These are phyloP conservation scores for Neonothopanus nambi DNA, from an alignment of 1,284 basidiomycete species.

Conservation along the genomic window DNA sequence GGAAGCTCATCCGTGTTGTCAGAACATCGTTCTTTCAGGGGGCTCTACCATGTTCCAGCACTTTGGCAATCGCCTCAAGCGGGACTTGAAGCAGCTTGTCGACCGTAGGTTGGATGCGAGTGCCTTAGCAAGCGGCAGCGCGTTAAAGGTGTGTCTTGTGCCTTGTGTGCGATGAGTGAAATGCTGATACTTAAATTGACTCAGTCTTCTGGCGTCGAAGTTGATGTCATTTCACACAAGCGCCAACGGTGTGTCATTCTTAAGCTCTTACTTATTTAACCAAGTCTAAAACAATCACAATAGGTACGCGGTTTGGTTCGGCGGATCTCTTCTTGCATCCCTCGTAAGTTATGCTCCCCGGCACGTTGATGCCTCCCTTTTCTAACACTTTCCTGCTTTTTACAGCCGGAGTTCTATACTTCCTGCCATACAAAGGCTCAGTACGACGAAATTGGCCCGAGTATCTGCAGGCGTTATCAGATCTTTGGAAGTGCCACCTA, in stretches of 20 bases:
- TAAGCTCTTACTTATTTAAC: slow-evolving; percentile 12
- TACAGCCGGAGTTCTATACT: slow-evolving; percentile 94
- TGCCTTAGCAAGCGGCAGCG: slow-evolving; percentile 75
- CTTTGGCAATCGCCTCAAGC: slow-evolving; percentile 94
- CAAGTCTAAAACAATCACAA: slow-evolving; percentile 5
- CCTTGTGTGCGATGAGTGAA: slow-evolving; percentile 1
- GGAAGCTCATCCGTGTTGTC: slow-evolving; percentile 8
- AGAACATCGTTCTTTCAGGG: slow-evolving; percentile 94
- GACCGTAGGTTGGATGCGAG: slow-evolving; percentile 86
- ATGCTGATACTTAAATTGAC: slow-evolving; percentile 8
- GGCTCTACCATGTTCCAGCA: slow-evolving; percentile 99
- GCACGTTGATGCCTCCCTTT: slow-evolving; percentile 7
- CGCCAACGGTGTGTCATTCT: slow-evolving; percentile 72
- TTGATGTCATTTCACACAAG: slow-evolving; percentile 98
- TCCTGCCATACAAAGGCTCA: slow-evolving; percentile 97
- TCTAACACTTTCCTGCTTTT: too few species aligned
- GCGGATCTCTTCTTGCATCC: slow-evolving; percentile 91
- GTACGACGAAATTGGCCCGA: slow-evolving; percentile 96
- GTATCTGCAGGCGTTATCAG: slow-evolving; percentile 92
- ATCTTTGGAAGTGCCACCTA: slow-evolving; percentile 87
- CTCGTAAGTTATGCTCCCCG: slow-evolving; percentile 55
- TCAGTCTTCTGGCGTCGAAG: slow-evolving; percentile 91
- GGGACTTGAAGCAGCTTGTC: slow-evolving; percentile 93
- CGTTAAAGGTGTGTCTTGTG: slow-evolving; percentile 60
- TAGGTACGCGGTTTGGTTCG: slow-evolving; percentile 97